Evolutionary conservation across 805 yeast species (phyloP).

Genomic region (Naumovozyma castellii): DNA sequence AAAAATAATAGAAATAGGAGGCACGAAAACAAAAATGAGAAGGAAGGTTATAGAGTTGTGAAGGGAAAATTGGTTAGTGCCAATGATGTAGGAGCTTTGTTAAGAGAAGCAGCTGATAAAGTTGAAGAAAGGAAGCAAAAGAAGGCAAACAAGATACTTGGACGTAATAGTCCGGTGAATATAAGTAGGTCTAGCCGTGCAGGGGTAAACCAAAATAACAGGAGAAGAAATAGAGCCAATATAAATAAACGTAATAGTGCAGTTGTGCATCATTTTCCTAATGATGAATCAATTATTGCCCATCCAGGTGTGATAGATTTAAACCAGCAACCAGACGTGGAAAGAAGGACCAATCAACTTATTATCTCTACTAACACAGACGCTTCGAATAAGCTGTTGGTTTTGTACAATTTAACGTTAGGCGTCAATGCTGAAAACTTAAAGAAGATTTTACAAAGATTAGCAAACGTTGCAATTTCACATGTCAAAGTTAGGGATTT

Average conservation of each 20-base stretch:
- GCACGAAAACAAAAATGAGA: background rate
- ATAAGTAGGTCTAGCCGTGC: no score
- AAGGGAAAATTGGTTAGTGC: conserved; percentile 22
- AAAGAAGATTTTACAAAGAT: conserved; percentile 16
- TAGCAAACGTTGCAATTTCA: conserved; percentile 14
- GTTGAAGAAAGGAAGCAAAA: conserved; percentile 5
- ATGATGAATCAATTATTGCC: no score
- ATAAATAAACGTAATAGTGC: no score
- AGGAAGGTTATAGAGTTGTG: conserved; percentile 17
- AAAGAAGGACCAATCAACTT: conserved; percentile 7
- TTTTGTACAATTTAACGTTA: conserved; percentile 19
- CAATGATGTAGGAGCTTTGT: conserved; percentile 16
- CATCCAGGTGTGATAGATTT: no score
- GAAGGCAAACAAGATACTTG: background rate
- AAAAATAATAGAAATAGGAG: background rate
- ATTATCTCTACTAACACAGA: conserved; percentile 17
- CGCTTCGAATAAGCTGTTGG: conserved; percentile 10
- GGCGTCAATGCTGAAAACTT: conserved; percentile 23
- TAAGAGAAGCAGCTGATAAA: conserved; percentile 12
- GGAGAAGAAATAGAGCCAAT: background rate
- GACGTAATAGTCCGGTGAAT: background rate
- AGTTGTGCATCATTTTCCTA: no score
- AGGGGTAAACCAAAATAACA: background rate
- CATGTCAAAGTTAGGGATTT: conserved; percentile 28
- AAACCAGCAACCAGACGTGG: background rate